A percentile compares a stretch with the other conserved stretches of the same genome.
These are phyloP conservation scores for Fistulifera solaris DNA, from an alignment of 108 stramenopile genomes.

Conservation along the genomic window DNA sequence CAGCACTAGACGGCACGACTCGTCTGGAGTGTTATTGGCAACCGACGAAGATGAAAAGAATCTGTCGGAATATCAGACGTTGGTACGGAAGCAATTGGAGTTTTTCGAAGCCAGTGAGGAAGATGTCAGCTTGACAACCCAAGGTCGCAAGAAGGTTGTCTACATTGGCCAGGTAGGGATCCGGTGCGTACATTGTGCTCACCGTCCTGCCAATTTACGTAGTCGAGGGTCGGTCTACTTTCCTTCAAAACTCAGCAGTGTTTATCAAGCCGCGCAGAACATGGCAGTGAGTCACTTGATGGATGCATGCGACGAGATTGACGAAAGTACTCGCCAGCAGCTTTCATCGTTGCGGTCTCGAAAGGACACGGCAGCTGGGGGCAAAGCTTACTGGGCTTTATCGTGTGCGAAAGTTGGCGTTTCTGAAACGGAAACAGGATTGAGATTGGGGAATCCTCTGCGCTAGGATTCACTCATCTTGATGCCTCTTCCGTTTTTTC, in stretches of 20 bases:
- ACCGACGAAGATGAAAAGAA: constrained; percentile 17
- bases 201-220: background rate
- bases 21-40: background rate
- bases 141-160: constrained; percentile 35
- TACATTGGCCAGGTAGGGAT: constrained; percentile 46
- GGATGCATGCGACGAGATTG: constrained; percentile 22
- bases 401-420: constrained; percentile 14
- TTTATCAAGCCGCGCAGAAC: constrained; percentile 50
- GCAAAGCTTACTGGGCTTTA: constrained; percentile 35
- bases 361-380: constrained; percentile 17
- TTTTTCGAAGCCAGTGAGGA: constrained; percentile 25
- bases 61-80: constrained; percentile 30
- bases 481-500: too few species aligned
- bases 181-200: constrained; percentile 38
- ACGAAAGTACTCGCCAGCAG: constrained; percentile 1
- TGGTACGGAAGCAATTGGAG: constrained; percentile 30
- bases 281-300: constrained; percentile 31
- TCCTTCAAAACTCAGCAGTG: constrained; percentile 27
- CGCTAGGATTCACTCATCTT: too few species aligned
- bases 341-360: constrained; percentile 14
- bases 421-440: constrained; percentile 7
- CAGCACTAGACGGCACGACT: too few species aligned
- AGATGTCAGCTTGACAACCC: constrained; percentile 25
- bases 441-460: too few species aligned
- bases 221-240: constrained; percentile 37